These are phyloP conservation scores for Boletellus sp. DNA, from an alignment of 1,284 basidiomycete species.

Conservation along the genomic window DNA sequence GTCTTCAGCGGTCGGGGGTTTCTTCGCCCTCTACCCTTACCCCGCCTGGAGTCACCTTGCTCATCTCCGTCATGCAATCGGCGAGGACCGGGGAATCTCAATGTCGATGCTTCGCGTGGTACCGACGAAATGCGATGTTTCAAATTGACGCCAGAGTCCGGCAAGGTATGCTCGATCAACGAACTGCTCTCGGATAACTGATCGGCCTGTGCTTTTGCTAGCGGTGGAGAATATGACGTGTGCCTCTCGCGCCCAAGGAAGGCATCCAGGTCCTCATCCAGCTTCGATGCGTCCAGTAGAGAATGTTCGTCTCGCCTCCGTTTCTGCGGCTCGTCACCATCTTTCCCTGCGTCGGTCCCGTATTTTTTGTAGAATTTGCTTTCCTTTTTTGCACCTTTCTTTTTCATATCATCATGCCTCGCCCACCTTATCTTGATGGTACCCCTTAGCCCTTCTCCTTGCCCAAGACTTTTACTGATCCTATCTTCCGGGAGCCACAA, in stretches of 20 bases:
- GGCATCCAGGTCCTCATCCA: conserved; percentile 57
- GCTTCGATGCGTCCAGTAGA: conserved; percentile 25
- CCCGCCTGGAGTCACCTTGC: conserved; percentile 17
- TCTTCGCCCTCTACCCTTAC: conserved; percentile 29
- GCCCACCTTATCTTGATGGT: conserved; percentile 71
- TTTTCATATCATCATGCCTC: conserved; percentile 62
- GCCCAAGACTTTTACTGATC: conserved; percentile 64
- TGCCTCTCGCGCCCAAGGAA: conserved; percentile 50
- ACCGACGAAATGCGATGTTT: conserved; percentile 44
- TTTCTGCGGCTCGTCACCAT: conserved; percentile 35
- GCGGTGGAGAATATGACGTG: conserved; percentile 39
- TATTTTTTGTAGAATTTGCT: conserved; percentile 76
- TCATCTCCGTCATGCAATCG: conserved; percentile 22
- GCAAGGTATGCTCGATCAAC: conserved; percentile 54
- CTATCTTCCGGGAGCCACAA: conserved; percentile 77
- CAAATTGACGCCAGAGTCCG: conserved; percentile 36
- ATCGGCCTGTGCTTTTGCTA: conserved; percentile 65
- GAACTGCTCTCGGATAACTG: conserved; percentile 50
- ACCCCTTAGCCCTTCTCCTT: conserved; percentile 61
- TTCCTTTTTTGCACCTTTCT: conserved; percentile 61
- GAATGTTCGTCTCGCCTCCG: conserved; percentile 34
- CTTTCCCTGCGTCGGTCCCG: conserved; percentile 60
- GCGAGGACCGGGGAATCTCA: conserved; percentile 16
- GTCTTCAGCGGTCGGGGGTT: conserved; percentile 49
- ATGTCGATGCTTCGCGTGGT: conserved; percentile 34